Base-by-base conservation (phyloP, 495 filamentous ascomycete genomes). In the Podospora appendiculata region DNA sequence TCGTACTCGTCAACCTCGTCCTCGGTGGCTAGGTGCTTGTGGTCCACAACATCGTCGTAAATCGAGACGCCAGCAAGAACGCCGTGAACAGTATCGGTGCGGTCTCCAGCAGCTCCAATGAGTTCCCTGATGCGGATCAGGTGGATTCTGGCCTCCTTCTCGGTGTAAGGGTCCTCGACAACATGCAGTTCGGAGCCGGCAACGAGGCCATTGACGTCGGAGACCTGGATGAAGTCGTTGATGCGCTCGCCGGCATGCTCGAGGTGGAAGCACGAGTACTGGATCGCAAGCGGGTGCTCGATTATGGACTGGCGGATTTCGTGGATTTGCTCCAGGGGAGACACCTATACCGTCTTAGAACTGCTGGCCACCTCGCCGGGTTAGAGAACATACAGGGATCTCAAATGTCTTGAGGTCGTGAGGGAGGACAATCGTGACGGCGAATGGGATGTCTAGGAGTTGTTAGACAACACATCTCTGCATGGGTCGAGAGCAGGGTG, bases 241-340 rank as follows among this genome's bases (percentile, higher is more conserved):
- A 97, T 85, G 41, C 87, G 83, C 61, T 84, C 71, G 49, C 87
- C 86, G 17, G 89, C 81, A 72, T 88, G 82, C 65, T 97, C 90
- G 41, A 99, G 82, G 70, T 97, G 94, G 77, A 99, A 99, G 75
- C 94, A 99, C 40, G 94, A 92, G 74, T 97, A 96, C 70, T 95
- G 90, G 70, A 95, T 86, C 48, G 90, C 91, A 48, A 84, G 78
- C n/a, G 94, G 94, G 45, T 87, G 77, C 68, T 99, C 94, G 68
- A 96, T 86, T 63, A 99, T 86, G 32, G 93, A 93, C 71, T 96
- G 92, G 53, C 94, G 88, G 58, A 99, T 83, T 75, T 99, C 94
- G 70, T 99, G 94, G 44, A 97, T 84, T 65, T 96, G 91, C 68
- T 97, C 94, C 75, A 95, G 85, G 51, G 85, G 84, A 8, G 90